Evolutionary conservation across 1,139 yeast species (phyloP).

Genomic region (Pichia sp.): DNA sequence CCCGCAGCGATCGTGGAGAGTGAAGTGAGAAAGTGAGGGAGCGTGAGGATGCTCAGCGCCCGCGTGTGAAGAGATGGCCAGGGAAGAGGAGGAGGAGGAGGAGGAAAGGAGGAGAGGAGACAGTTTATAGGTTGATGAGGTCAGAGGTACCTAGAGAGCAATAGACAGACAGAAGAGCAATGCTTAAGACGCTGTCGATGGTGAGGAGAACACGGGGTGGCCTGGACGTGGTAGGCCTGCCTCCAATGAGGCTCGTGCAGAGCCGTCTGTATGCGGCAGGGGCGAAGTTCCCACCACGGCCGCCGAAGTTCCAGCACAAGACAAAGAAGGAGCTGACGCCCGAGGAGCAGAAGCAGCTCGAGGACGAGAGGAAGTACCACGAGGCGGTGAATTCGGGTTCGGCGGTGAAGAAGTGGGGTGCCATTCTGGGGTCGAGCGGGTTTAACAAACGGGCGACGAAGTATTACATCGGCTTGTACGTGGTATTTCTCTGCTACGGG

Average conservation of each 20-base stretch:
- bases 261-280: neutral
- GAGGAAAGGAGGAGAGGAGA: neutral
- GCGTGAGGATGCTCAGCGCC: neutral
- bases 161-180: neutral
- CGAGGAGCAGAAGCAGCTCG: conserved; percentile 28
- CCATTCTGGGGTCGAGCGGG: conserved; percentile 39
- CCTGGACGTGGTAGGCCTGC: too few relatives aligned
- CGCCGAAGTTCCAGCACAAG: conserved; percentile 26
- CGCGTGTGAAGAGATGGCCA: neutral
- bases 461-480: conserved; percentile 56
- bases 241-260: neutral
- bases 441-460: conserved; percentile 46
- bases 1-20: neutral
- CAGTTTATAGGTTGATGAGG: too few relatives aligned
- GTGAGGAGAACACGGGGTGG: neutral
- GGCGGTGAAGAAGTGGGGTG: conserved; percentile 40
- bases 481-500: conserved; percentile 53
- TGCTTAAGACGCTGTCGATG: neutral
- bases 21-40: neutral
- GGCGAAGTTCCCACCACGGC: conserved; percentile 15
- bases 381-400: conserved; percentile 33
- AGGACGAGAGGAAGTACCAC: conserved; percentile 26
- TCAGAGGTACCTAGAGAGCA: neutral
- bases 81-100: neutral
- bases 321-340: conserved; percentile 27